Evolutionary conservation across 768 basidiomycete species (phyloP).

Genomic region (Lyophyllum semitale): DNA sequence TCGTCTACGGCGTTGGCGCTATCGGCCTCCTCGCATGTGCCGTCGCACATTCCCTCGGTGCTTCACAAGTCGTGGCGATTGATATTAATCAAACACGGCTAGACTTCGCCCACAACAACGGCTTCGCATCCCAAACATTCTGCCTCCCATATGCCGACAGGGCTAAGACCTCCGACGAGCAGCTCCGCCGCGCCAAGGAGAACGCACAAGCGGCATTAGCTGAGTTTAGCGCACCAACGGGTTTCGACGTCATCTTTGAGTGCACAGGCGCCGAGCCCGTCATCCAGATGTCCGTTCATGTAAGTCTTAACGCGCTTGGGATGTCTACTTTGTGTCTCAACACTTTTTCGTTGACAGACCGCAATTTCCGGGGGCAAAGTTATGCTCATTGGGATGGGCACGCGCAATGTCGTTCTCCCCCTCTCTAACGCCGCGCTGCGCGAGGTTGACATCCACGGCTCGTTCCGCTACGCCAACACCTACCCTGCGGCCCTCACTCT

Average conservation of each 20-base stretch:
- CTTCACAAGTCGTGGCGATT: slow-evolving; percentile 68
- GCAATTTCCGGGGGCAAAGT: slow-evolving; percentile 87
- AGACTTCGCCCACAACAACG: slow-evolving; percentile 72
- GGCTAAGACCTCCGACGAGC: slow-evolving; percentile 56
- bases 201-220: slow-evolving; percentile 51
- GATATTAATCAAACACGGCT: slow-evolving; percentile 88
- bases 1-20: slow-evolving; percentile 91
- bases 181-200: slow-evolving; percentile 62
- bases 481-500: slow-evolving; percentile 86
- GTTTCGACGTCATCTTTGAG: slow-evolving; percentile 93
- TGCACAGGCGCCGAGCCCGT: slow-evolving; percentile 93
- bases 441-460: slow-evolving; percentile 91
- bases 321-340: slow-evolving; percentile 9
- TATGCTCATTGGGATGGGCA: slow-evolving; percentile 95
- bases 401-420: slow-evolving; percentile 80
- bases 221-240: slow-evolving; percentile 63
- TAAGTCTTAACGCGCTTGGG: slow-evolving; percentile 43
- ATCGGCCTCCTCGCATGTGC: slow-evolving; percentile 91
- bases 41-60: slow-evolving; percentile 72
- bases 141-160: slow-evolving; percentile 56
- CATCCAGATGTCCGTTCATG: slow-evolving; percentile 89
- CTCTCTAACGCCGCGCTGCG: slow-evolving; percentile 79
- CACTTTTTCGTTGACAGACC: slow-evolving; percentile 48
- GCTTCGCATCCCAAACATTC: slow-evolving; percentile 76
- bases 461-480: slow-evolving; percentile 89